Evolutionary conservation across 139 green algal species (phyloP).

Genomic region (Gonium pectorale): DNA sequence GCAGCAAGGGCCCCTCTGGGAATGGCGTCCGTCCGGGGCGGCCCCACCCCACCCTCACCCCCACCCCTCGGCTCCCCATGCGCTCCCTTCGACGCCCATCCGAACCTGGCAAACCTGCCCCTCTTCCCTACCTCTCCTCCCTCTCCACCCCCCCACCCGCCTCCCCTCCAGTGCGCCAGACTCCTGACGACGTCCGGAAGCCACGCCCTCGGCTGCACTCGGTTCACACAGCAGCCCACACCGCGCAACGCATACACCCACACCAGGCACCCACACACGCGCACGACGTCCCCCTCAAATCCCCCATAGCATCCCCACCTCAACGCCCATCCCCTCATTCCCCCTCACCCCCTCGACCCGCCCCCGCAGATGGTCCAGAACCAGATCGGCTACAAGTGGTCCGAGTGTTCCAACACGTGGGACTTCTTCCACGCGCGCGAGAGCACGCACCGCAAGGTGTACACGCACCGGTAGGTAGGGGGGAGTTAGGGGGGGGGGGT

Average conservation of each 20-base stretch:
- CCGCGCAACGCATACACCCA: neutral
- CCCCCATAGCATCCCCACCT: neutral
- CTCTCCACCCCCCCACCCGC: too few relatives aligned
- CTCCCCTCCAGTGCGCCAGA: too few relatives aligned
- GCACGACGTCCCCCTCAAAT: neutral
- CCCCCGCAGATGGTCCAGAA: slow-evolving; percentile 76
- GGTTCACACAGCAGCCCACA: neutral
- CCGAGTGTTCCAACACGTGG: slow-evolving; percentile 80
- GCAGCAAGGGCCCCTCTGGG: too few relatives aligned
- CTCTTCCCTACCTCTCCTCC: too few relatives aligned
- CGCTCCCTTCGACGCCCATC: too few relatives aligned
- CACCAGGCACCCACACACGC: neutral
- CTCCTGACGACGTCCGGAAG: too few relatives aligned
- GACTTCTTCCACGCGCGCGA: slow-evolving; percentile 80
- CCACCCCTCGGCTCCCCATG: too few relatives aligned
- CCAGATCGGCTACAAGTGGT: slow-evolving; percentile 88
- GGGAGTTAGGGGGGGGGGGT: too few relatives aligned
- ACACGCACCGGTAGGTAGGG: slow-evolving; percentile 78
- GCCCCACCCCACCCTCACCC: too few relatives aligned
- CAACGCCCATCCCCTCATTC: neutral
- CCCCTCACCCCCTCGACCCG: neutral
- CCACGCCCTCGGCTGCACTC: neutral
- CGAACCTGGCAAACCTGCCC: too few relatives aligned
- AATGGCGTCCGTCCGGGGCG: too few relatives aligned
- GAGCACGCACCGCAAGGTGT: slow-evolving; percentile 82